These are phyloP conservation scores for Cenchrus americanus DNA, from an alignment of 176 grass and related monocot genomes.

Conservation along the genomic window DNA sequence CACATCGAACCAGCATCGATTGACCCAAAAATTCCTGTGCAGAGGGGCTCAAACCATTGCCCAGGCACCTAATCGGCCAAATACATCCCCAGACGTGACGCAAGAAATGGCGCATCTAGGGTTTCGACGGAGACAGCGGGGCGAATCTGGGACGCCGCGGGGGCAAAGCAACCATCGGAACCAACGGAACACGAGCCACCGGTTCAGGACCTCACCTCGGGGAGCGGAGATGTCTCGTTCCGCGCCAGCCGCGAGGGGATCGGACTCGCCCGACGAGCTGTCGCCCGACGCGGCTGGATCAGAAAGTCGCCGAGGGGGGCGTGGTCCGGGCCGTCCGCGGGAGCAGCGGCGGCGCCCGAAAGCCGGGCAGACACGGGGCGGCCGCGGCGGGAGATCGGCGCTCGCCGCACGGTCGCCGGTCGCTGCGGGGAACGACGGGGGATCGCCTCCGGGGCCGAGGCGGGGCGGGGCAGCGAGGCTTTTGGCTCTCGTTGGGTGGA, in stretches of 20 bases:
- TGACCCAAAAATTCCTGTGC: neutral
- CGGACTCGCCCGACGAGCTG: conserved; percentile 17
- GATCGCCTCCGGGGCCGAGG: conserved; percentile 22
- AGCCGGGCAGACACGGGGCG: neutral
- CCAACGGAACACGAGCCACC: neutral
- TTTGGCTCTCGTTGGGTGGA: conserved; percentile 22
- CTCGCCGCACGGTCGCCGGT: neutral
- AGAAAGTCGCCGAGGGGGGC: neutral
- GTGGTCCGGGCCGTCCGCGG: neutral
- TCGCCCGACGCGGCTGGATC: conserved; percentile 40
- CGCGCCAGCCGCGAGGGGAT: neutral
- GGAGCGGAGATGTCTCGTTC: neutral
- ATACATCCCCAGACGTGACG: neutral
- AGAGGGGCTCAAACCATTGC: neutral
- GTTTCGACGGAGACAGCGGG: neutral
- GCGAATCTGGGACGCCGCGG: conserved; percentile 41
- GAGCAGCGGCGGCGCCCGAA: neutral
- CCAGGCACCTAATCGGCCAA: conserved; percentile 11
- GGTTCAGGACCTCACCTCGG: conserved; percentile 21
- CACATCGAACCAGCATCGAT: neutral
- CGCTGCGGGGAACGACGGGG: neutral
- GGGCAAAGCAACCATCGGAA: conserved; percentile 17
- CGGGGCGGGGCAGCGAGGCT: conserved; percentile 28
- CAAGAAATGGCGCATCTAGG: conserved; percentile 19
- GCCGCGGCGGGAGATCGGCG: neutral